Base-by-base conservation (phyloP, 164 flowering plant species). In the Umbilicus rupestris region DNA sequence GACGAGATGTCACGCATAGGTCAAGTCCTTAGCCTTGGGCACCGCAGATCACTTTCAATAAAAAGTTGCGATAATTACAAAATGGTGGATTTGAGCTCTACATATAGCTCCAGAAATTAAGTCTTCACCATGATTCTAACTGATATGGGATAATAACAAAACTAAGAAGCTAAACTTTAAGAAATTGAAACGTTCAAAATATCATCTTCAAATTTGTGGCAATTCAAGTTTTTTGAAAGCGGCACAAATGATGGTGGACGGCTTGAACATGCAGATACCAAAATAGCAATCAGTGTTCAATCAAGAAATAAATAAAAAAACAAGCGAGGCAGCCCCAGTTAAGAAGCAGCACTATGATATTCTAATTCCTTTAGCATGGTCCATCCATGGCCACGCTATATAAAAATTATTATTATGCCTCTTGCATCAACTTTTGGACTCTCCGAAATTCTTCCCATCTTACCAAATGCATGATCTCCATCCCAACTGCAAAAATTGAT, bases 331-430 rank as follows among this genome's bases (percentile, higher is more conserved):
- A n/a, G n/a, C n/a, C 57, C 57, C 57, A 50, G 10, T 50, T 50
- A 50, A 22, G 57, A 7, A 50, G 57, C 29, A 50, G 28, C 57
- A 50, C 57, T 50, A 50, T 50, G 57, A 50, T 50, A 50, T 50
- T 50, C 57, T 50, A 50, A 50, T 50, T 50, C 57, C 29, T 50
- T 50, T 50, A 50, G 57, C 57, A 22, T 50, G 29, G 57, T 50
- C 57, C 57, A 50, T 50, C 57, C 57, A 50, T 50, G 24, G n/a
- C 52, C 55, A 49, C 55, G 7, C 55, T 22, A 22, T 26, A 50
- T 24, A 9, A 20, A 15, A 14, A 15, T 45, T 50, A 50, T 50
- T 50, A 22, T 50, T 20, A 22, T 50, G 28, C 57, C 57, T 50
- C 57, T 50, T 47, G 28, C 57, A 50, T 50, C 57, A 50, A 50